These are phyloP conservation scores for Cicer cuneatum DNA, from an alignment of 306 rosid species.

Conservation along the genomic window DNA sequence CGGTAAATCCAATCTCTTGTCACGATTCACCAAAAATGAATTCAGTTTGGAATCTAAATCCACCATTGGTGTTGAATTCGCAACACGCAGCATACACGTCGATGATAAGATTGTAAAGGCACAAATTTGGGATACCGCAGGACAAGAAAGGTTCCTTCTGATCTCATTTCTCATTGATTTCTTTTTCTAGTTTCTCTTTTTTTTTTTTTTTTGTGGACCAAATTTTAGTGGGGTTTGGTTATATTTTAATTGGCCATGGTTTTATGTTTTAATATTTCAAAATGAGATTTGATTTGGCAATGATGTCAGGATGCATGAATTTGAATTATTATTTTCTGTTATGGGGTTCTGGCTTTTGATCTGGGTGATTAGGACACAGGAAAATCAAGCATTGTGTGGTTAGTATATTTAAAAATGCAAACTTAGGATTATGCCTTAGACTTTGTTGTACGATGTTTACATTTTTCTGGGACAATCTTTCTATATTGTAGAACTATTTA, in stretches of 20 bases:
- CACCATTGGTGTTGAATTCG: slow-evolving; percentile 87
- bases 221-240: slow-evolving; percentile 31
- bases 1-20: slow-evolving; percentile 79
- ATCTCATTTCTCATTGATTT: slow-evolving; percentile 22
- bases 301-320: background rate
- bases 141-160: slow-evolving; percentile 72
- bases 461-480: slow-evolving; percentile 30
- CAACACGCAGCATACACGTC: slow-evolving; percentile 80
- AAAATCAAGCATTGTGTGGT: background rate
- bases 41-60: slow-evolving; percentile 82
- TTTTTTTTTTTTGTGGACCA: background rate
- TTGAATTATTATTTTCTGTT: background rate
- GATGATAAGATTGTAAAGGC: slow-evolving; percentile 89
- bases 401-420: background rate
- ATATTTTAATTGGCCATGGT: slow-evolving; percentile 9
- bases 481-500: slow-evolving; percentile 11
- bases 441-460: slow-evolving; percentile 20
- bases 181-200: background rate
- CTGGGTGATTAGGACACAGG: slow-evolving; percentile 4
- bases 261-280: background rate
- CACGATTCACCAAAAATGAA: slow-evolving; percentile 80
- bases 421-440: slow-evolving; percentile 13
- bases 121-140: slow-evolving; percentile 94
- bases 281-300: slow-evolving; percentile 37
- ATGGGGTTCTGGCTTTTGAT: slow-evolving; percentile 29